These are phyloP conservation scores for Diplodia corticola DNA, from an alignment of 2,329 filamentous ascomycete species.

Conservation along the genomic window DNA sequence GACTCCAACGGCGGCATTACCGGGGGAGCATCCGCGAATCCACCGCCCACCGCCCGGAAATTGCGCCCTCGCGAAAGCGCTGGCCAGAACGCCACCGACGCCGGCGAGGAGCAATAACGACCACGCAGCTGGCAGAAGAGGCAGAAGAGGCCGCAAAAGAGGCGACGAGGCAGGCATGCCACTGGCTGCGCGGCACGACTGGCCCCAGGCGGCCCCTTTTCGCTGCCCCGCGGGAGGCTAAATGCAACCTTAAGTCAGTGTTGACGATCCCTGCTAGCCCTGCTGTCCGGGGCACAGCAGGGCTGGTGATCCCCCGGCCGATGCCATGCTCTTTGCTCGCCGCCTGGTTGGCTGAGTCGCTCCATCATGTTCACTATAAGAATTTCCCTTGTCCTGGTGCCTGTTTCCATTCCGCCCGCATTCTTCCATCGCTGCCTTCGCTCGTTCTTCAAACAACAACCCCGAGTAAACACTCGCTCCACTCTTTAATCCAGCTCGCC, in stretches of 20 bases:
- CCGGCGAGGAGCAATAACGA: neutral
- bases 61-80: neutral
- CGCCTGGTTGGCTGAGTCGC: slow-evolving; percentile 15
- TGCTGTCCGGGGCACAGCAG: slow-evolving; percentile 3
- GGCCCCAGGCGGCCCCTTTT: slow-evolving; percentile 3
- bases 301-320: slow-evolving; percentile 9
- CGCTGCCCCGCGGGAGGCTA: slow-evolving; percentile 19
- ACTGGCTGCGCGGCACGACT: neutral
- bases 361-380: slow-evolving; percentile 13
- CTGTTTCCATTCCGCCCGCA: slow-evolving; percentile 10
- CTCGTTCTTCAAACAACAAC: slow-evolving; percentile 8
- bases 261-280: slow-evolving; percentile 5
- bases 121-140: neutral
- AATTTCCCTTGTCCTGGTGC: slow-evolving; percentile 16
- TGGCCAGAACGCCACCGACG: neutral
- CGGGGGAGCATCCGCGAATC: neutral
- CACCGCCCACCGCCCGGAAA: slow-evolving; percentile 1
- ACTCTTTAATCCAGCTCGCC: neutral
- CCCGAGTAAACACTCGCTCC: slow-evolving; percentile 14
- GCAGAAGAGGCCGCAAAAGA: neutral
- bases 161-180: neutral
- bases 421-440: slow-evolving; percentile 11
- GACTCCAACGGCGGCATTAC: slow-evolving; percentile 2
- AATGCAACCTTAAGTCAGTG: slow-evolving; percentile 16
- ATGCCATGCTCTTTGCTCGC: neutral